Evolutionary conservation across 768 basidiomycete genomes (phyloP), one percentile per base, ranked within the genome.

Genomic region (Termitomyces sp.): DNA sequence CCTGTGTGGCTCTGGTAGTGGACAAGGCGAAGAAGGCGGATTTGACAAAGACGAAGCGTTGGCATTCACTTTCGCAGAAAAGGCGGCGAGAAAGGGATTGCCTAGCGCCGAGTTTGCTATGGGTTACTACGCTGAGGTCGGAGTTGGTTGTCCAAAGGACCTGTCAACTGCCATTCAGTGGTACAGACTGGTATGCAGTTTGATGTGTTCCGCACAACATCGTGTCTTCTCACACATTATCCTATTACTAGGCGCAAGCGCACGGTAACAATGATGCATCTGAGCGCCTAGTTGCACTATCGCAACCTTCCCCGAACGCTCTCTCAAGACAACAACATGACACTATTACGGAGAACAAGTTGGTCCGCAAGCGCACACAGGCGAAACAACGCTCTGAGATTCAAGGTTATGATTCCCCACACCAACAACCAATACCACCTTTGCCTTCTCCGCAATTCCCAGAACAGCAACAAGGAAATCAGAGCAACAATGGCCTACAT

Each of bases 81-180:
- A 96, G 72, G 89, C 91, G 0, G 88, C 89, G 0, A 69, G 75
- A 47, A 89, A 87, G 64, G 89, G 86, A 0, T 74, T 96, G 44
- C 79, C 91, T 0, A 87, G 82, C 56, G 96, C 93, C 0, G 91
- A 95, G 69, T 98, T 98, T 69, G 96, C 95, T 0, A 88, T 98
- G 84, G 96, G 95, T 1, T 98, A 98, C 69, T 98, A 96, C 68
- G 81, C 80, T 37, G 95, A 98, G 71, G 90, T 98, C 1, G 96
- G 96, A 2, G 89, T 98, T 6, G 95, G 93, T 0, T 85, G 88
- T 0, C 49, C 68, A 10, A 84, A 82, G 66, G 82, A 89, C 66
- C 54, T 91, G 37, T 80, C 79, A 0, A 76, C 76, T 7, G 91
- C 95, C 1, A 75, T 77, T 57, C 81, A 73, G 67, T 98, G 95